Percentiles rank a stretch among this genome's conserved stretches.
phyloP scores from a whole-genome alignment of 2,329 filamentous ascomycete genomes.

The Aspergillus clavatus region DNA sequence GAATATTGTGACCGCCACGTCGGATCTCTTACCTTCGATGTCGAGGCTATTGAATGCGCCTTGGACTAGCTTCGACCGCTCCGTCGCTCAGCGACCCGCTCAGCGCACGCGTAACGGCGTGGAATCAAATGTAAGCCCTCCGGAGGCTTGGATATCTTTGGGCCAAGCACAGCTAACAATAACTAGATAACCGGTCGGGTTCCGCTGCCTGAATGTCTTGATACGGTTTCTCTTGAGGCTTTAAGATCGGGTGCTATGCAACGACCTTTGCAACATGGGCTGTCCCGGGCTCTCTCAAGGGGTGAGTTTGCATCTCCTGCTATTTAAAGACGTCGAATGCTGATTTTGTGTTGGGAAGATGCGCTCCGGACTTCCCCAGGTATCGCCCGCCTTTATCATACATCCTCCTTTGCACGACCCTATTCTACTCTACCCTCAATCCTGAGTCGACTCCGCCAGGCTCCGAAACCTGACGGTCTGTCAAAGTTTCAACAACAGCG shows the following conservation, averaged over 20 bases:
- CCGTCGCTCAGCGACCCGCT: slow-evolving; percentile 10
- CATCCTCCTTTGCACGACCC: slow-evolving; percentile 21
- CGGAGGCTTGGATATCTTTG: slow-evolving; percentile 1
- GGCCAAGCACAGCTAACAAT: slow-evolving; percentile 4
- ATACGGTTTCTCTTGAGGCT: slow-evolving; percentile 21
- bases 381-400: slow-evolving; percentile 12
- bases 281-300: slow-evolving; percentile 14
- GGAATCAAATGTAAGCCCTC: slow-evolving; percentile 19
- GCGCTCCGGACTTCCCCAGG: slow-evolving; percentile 16
- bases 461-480: slow-evolving; percentile 20
- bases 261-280: slow-evolving; percentile 16
- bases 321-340: neutral
- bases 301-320: slow-evolving; percentile 14
- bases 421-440: slow-evolving; percentile 32
- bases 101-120: slow-evolving; percentile 14
- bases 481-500: slow-evolving; percentile 33
- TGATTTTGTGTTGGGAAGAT: slow-evolving; percentile 7
- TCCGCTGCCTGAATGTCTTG: slow-evolving; percentile 25
- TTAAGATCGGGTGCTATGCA: slow-evolving; percentile 18
- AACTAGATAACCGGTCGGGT: slow-evolving; percentile 11
- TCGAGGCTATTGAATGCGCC: slow-evolving; percentile 36
- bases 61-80: slow-evolving; percentile 30
- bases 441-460: slow-evolving; percentile 21
- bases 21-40: slow-evolving; percentile 43
- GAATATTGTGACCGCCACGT: slow-evolving; percentile 42